Conservation (phyloP, 768 basidiomycete species). For the Mycena metata region DNA sequence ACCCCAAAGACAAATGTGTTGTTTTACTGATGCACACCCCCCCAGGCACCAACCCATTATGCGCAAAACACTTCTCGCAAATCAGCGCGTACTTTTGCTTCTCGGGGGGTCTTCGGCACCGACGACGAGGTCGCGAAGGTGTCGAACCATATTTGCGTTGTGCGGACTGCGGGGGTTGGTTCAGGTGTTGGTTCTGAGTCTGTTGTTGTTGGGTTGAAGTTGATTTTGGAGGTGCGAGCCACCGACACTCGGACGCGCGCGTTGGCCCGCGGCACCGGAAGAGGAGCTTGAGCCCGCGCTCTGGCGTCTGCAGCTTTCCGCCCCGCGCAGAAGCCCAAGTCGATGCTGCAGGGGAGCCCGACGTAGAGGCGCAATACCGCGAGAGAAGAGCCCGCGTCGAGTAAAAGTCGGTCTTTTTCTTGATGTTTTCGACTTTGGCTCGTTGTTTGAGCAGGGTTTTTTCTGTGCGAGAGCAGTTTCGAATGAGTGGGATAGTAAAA, state of each 20-base stretch:
- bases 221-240: no score
- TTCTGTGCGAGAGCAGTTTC: conserved; percentile 74
- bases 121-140: conserved; percentile 89
- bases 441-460: conserved; percentile 86
- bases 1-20: no score
- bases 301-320: conserved; percentile 14
- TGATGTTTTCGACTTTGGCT: conserved; percentile 92
- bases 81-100: conserved; percentile 82
- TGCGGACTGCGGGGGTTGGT: conserved; percentile 68
- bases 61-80: no score
- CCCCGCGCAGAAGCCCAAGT: background rate
- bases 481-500: no score
- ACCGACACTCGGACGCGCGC: no score
- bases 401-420: conserved; percentile 98
- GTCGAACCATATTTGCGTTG: conserved; percentile 89
- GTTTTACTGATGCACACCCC: no score
- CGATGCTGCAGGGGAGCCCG: conserved; percentile 39
- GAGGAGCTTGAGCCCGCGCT: no score
- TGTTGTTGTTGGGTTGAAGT: no score
- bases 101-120: conserved; percentile 79
- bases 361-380: conserved; percentile 81
- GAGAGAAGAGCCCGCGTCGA: conserved; percentile 91
- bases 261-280: no score
- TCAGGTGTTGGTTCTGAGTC: background rate
- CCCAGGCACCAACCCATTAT: no score